Base-by-base conservation (phyloP, 352 stramenopile genomes). In the Peronospora belbahrii region DNA sequence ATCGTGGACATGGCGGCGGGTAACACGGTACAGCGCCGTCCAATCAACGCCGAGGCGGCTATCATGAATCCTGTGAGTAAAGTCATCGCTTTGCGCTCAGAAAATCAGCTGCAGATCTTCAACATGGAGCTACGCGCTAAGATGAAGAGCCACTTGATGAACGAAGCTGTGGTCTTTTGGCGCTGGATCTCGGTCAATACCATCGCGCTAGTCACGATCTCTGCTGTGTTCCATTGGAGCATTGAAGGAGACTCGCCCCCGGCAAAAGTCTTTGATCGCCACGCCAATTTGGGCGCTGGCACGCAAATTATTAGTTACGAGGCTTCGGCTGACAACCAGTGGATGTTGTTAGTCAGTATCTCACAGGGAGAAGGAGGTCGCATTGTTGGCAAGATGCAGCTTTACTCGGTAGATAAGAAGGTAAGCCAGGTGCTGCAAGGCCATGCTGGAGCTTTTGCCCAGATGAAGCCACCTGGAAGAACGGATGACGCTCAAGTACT, bases 251-350 rank as follows among this genome's bases (percentile, higher is more conserved):
- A 91, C 55, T 80, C 75, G 13, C 55, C 91, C 24, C 96, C 97
- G 5, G 65, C 70, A 13, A 99, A 99, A 79, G 69, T 99, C 14
- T 99, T 99, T 68, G 96, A 99, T 69, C 92, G 97, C 42, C 95
- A 99, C 62, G 74, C 85, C 10, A 97, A 81, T 42, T 67, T 99
- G 11, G 81, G 82, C 24, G 59, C 86, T 1, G 95, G 94, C 46
- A 97, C 86, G 33, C 96, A 99, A 67, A 98, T 99, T 59, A 99
- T 99, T 75, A 98, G 97, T 67, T 99, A 99, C 76, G 83, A 97
- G 53, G 96, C 97, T 19, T 98, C 90, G 48, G 75, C 76, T 3
- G 96, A 99, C 71, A 84, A 83, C 42, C 97, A 99, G 67, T 99
- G 97, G 97, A 97, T 97, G 71, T 74, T 99, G 19, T 71, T 99